Evolutionary conservation across 352 stramenopile species (phyloP), one percentile per base, ranked within the genome.

Genomic region (Pythium rishiriense): DNA sequence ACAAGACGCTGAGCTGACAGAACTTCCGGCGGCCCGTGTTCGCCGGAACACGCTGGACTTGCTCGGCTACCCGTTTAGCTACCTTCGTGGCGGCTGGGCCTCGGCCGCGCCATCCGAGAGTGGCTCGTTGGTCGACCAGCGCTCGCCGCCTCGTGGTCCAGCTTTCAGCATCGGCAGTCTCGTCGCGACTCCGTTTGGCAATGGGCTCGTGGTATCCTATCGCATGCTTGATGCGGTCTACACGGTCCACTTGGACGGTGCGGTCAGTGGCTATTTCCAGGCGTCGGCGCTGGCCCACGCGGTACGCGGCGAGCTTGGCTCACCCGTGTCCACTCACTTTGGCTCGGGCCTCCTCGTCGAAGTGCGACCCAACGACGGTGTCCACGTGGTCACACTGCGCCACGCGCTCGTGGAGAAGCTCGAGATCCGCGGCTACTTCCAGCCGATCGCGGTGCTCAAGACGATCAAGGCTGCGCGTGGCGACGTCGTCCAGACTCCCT

Each of bases 401-500:
- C 73, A 91, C 15, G 74, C 75, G 1, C 47, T 90, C 8, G 73
- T 84, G 35, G 66, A 69, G 12, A 66, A 67, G 31, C 33, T 72
- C 24, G 76, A 84, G 66, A 79, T 85, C 56, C 70, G 70, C 0
- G 79, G 73, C n/a, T 93, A 83, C 56, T 56, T 95, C 49, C 81
- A 93, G 47, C 79, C 84, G 0, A 21, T 59, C 12, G 74, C 68
- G 42, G 81, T 95, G 33, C 68, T 75, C 0, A 70, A 81, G n/a
- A 35, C 68, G 17, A 77, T 95, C 41, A 83, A 82, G 31, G 86
- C 86, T 5, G 83, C 78, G 19, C 78, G 84, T n/a, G 86, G 86
- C 10, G 86, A 95, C 52, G 62, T 92, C 4, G 86, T 95, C 7
- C 72, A 74, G 63, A 95, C 86, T n/a, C 84, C 86, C 15, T 95